Base-by-base conservation (phyloP, 257 asterid genomes). In the Solanum pimpinellifolium region DNA sequence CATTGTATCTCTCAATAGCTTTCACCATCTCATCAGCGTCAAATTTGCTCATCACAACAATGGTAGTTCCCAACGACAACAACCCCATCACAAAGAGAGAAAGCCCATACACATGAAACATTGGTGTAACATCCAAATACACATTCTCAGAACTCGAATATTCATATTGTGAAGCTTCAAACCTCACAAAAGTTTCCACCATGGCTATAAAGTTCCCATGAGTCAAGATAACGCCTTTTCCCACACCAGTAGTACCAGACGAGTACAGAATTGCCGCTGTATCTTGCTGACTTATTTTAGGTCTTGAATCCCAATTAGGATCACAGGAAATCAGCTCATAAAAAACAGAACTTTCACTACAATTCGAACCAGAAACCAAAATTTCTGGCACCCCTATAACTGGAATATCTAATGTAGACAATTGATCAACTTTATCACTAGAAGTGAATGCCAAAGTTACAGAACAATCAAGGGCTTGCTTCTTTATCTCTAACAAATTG, bases 71-170 rank as follows among this genome's bases (percentile, higher is more conserved):
- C 92, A 94, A 87, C 0, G 98, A 94, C 68, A 95, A 87, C 93
- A 95, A 87, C 18, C 98, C 98, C 91, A 93, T 83, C 47, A 86
- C 97, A 88, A 93, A 95, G 2, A 93, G 93, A 68, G 95, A 88
- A 66, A 96, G 91, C 9, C 98, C 98, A 77, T 93, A 95, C 27
- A 94, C 92, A 88, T 95, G 98, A 66, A 93, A 94, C 98, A 95
- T 93, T 2, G 98, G 98, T 65, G 91, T 76, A 74, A 88, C 89
- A 47, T 95, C 97, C 93, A 95, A 90, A 85, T 93, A 90, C 41
- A 95, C 96, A 73, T 85, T 92, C 86, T 85, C 92, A 8, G 88
- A 83, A 56, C 92, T 89, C 11, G 89, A 88, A 88, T 85, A 91
- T 39, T 88, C 91, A 84, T 94, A 93, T 33, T 90, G 90, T 3